Percentiles rank a stretch among this genome's conserved stretches.
Conservation (phyloP, 2,329 filamentous ascomycete genomes). For the Grosmannia clavigera region DNA sequence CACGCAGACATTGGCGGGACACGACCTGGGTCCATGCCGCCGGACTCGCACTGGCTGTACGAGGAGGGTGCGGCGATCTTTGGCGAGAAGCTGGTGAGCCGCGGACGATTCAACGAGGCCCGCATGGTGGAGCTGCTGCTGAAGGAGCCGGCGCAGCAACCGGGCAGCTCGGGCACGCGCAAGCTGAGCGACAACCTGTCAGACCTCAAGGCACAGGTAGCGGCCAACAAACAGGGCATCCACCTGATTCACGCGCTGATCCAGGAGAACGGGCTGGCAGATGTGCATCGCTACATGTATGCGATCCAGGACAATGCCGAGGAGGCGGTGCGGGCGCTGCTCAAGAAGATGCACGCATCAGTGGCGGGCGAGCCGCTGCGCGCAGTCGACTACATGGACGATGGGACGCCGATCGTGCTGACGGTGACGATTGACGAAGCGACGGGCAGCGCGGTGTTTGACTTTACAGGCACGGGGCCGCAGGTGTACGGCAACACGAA, state of each 20-base stretch:
- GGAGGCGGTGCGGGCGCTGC: slow-evolving; percentile 53
- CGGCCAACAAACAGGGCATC: slow-evolving; percentile 64
- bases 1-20: slow-evolving; percentile 50
- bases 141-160: slow-evolving; percentile 47
- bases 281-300: slow-evolving; percentile 47
- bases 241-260: slow-evolving; percentile 58
- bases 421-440: slow-evolving; percentile 18
- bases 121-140: slow-evolving; percentile 46
- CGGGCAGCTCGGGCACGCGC: not conserved
- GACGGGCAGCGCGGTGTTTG: slow-evolving; percentile 20
- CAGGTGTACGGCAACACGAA: slow-evolving; percentile 15
- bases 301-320: slow-evolving; percentile 68
- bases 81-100: slow-evolving; percentile 58
- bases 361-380: slow-evolving; percentile 24
- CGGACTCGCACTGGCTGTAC: slow-evolving; percentile 51
- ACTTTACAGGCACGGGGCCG: slow-evolving; percentile 22
- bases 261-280: slow-evolving; percentile 44
- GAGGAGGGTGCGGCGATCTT: slow-evolving; percentile 55
- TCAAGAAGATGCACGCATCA: slow-evolving; percentile 50
- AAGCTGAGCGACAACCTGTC: not conserved
- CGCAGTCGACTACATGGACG: slow-evolving; percentile 25
- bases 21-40: slow-evolving; percentile 65
- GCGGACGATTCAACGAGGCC: slow-evolving; percentile 66
- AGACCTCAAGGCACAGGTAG: slow-evolving; percentile 55
- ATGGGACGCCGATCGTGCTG: slow-evolving; percentile 22